Evolutionary conservation across 2,329 filamentous ascomycete species (phyloP).

Genomic region (Domatiomyces catenatus): DNA sequence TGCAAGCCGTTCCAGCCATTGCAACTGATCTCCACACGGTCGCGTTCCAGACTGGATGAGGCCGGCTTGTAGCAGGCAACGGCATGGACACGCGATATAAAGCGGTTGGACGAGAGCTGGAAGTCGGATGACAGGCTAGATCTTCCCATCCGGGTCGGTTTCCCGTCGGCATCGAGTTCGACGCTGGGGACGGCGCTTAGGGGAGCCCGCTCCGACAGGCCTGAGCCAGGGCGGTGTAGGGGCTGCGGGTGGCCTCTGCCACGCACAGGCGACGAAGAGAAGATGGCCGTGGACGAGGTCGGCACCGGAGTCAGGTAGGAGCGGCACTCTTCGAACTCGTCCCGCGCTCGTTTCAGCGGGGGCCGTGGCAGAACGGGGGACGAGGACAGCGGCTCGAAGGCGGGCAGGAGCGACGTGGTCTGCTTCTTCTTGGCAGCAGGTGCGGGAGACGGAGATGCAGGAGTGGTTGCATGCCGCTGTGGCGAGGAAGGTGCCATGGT

Average conservation of each 20-base stretch:
- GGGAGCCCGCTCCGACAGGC: conserved; percentile 63
- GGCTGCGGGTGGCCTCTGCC: conserved; percentile 34
- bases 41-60: conserved; percentile 49
- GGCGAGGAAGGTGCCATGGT: background rate
- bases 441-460: background rate
- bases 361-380: conserved; percentile 34
- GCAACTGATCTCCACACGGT: conserved; percentile 76
- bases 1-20: conserved; percentile 92
- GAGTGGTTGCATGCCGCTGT: background rate
- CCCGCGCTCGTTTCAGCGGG: conserved; percentile 30
- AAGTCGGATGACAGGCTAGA: conserved; percentile 93
- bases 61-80: conserved; percentile 69
- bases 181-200: conserved; percentile 71
- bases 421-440: conserved; percentile 25
- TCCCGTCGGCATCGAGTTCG: conserved; percentile 65
- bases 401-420: conserved; percentile 30
- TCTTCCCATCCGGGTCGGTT: conserved; percentile 71
- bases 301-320: conserved; percentile 89
- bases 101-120: conserved; percentile 78
- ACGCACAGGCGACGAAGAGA: conserved; percentile 69
- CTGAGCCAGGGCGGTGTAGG: conserved; percentile 46
- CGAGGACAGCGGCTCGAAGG: conserved; percentile 35
- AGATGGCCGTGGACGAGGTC: conserved; percentile 81
- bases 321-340: conserved; percentile 26
- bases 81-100: conserved; percentile 87